Evolutionary conservation across 345 rosid genomes (phyloP).

Genomic region (Moricandia arvensis): DNA sequence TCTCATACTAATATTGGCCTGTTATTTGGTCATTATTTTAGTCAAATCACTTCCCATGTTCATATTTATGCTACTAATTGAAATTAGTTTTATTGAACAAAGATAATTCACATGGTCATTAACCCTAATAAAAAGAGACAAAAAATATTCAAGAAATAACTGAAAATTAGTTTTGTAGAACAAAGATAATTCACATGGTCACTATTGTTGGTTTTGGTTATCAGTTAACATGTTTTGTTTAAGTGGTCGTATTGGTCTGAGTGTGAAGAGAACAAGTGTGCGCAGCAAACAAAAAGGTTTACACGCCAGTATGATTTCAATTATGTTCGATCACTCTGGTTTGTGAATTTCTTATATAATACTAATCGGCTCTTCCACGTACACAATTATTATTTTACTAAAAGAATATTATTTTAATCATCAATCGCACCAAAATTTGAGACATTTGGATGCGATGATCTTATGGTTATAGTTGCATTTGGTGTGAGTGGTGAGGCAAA

Average conservation of each 20-base stretch:
- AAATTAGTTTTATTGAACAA: too few relatives aligned
- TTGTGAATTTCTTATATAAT: neutral
- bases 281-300: neutral
- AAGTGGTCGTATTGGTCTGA: neutral
- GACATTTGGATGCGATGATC: conserved; percentile 3
- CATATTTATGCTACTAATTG: too few relatives aligned
- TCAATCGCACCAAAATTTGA: neutral
- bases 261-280: neutral
- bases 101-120: neutral
- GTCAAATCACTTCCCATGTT: neutral
- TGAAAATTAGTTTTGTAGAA: too few relatives aligned
- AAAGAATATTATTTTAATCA: neutral
- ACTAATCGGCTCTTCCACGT: neutral
- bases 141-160: too few relatives aligned
- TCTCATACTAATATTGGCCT: conserved; percentile 6
- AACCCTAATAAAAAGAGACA: neutral
- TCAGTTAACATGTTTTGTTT: neutral
- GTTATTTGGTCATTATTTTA: neutral
- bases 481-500: conserved; percentile 23
- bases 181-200: too few relatives aligned
- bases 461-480: conserved; percentile 30
- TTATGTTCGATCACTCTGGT: neutral
- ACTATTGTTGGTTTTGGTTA: neutral
- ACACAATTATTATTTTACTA: too few relatives aligned
- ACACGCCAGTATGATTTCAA: neutral